Percentiles rank a stretch among this genome's conserved stretches.
These are phyloP conservation scores for Diutina neorugosa DNA, from an alignment of 1,139 yeast genomes.

Conservation along the genomic window DNA sequence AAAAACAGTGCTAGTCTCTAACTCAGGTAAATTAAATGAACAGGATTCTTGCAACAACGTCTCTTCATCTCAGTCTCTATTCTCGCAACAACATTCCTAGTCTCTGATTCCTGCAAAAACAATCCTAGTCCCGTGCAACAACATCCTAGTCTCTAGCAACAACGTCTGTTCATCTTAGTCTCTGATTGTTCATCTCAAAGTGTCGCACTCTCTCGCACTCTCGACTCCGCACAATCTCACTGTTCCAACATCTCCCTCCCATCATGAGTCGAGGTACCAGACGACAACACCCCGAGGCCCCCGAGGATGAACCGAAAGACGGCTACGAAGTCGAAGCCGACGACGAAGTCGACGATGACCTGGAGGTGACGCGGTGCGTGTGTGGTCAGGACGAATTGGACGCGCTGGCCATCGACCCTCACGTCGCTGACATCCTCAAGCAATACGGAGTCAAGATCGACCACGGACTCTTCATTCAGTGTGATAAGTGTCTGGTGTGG, in stretches of 20 bases:
- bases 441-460: slow-evolving; percentile 57
- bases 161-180: too few species aligned
- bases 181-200: too few species aligned
- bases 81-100: too few species aligned
- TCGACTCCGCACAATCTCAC: background rate
- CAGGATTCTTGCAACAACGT: too few species aligned
- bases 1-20: too few species aligned
- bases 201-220: background rate
- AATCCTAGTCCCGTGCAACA: too few species aligned
- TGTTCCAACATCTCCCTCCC: background rate
- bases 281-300: slow-evolving; percentile 4
- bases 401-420: slow-evolving; percentile 23
- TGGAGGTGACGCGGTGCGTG: slow-evolving; percentile 79
- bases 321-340: slow-evolving; percentile 4
- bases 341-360: slow-evolving; percentile 24
- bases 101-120: too few species aligned
- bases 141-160: too few species aligned
- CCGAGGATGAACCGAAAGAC: slow-evolving; percentile 12
- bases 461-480: slow-evolving; percentile 72
- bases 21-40: too few species aligned
- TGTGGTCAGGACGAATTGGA: slow-evolving; percentile 65
- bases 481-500: slow-evolving; percentile 92
- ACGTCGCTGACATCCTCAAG: slow-evolving; percentile 31
- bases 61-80: too few species aligned
- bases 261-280: slow-evolving; percentile 1